Conservation (phyloP, 306 rosid species). For the Castanea crenata region DNA sequence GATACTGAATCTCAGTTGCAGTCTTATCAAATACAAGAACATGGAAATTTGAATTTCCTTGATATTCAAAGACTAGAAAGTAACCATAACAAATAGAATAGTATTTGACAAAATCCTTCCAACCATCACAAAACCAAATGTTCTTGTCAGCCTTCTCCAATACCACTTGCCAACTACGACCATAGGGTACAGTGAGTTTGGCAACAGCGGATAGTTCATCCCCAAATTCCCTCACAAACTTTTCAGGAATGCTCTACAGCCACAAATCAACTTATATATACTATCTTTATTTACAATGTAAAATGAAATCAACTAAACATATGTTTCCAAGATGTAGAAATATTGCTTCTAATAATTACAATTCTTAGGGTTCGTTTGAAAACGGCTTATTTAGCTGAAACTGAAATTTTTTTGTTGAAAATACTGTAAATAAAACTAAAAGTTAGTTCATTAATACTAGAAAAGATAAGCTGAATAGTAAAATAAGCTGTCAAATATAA, state of each 20-base stretch:
- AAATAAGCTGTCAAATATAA: no score
- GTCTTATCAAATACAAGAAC: slow-evolving; percentile 8
- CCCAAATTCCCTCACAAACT: background rate
- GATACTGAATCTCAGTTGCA: slow-evolving; percentile 26
- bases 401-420: no score
- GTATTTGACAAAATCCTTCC: slow-evolving; percentile 15
- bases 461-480: no score
- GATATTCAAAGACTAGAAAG: slow-evolving; percentile 21
- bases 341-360: no score
- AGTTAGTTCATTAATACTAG: no score
- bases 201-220: slow-evolving; percentile 14
- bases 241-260: slow-evolving; percentile 15
- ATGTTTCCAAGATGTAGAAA: no score
- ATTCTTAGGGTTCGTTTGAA: no score
- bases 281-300: no score
- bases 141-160: background rate
- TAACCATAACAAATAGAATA: slow-evolving; percentile 6
- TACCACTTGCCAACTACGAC: slow-evolving; percentile 15
- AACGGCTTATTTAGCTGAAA: no score
- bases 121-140: slow-evolving; percentile 15
- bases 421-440: no score
- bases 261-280: background rate
- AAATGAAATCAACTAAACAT: no score
- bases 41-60: slow-evolving; percentile 23
- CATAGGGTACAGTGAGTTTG: slow-evolving; percentile 13